These are phyloP conservation scores for Cylindricascospora bacillispora DNA, from an alignment of 1,139 yeast species.

Conservation along the genomic window DNA sequence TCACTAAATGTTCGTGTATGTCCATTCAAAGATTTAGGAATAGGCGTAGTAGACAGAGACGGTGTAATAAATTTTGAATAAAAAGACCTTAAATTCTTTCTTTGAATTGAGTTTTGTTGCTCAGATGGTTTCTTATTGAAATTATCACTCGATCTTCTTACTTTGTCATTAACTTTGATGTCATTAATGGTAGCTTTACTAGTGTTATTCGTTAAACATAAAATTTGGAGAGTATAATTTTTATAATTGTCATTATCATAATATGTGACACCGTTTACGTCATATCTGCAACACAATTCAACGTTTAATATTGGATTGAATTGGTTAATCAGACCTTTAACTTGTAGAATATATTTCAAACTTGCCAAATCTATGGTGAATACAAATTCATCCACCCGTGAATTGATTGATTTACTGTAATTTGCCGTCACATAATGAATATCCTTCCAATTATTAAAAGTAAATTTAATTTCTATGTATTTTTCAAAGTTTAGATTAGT, in stretches of 20 bases:
- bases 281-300: constrained; percentile 23
- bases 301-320: constrained; percentile 9
- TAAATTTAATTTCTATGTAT: constrained; percentile 16
- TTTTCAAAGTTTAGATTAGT: constrained; percentile 19
- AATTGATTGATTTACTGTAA: constrained; percentile 14
- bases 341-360: constrained; percentile 20
- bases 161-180: too few species aligned
- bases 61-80: too few species aligned
- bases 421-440: constrained; percentile 16
- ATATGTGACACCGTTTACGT: constrained; percentile 23
- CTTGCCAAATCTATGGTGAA: constrained; percentile 15
- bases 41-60: too few species aligned
- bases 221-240: constrained; percentile 13
- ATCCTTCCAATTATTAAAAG: constrained; percentile 18
- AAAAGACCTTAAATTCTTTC: too few species aligned
- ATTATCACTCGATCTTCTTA: too few species aligned
- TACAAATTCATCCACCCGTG: constrained; percentile 17
- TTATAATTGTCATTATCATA: constrained; percentile 25
- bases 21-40: too few species aligned
- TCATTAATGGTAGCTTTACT: too few species aligned
- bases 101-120: too few species aligned
- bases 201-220: background rate
- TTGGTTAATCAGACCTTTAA: constrained; percentile 12
- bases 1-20: constrained; percentile 19
- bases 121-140: too few species aligned